phyloP scores from a whole-genome alignment of 805 yeast species.

The Wickerhamiella vanderwaltii region DNA sequence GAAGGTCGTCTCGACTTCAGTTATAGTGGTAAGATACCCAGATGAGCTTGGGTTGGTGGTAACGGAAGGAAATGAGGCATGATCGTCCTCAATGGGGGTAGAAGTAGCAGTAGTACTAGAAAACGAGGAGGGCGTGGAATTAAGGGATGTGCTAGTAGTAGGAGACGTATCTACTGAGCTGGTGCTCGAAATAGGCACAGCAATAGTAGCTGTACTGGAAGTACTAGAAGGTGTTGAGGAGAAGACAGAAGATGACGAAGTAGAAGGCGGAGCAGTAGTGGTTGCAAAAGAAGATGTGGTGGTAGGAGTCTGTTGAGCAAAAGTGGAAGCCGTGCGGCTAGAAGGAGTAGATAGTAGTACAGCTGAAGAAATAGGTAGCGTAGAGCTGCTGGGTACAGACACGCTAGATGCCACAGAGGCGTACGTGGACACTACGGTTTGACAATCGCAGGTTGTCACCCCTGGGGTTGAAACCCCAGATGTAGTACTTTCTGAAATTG shows the following conservation, averaged over 20 bases:
- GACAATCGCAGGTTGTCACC: too few species aligned
- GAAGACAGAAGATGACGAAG: not conserved
- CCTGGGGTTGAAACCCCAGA: too few species aligned
- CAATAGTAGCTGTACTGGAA: not conserved
- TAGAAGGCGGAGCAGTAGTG: not conserved
- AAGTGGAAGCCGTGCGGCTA: not conserved
- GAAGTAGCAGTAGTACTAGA: not conserved
- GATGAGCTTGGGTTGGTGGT: not conserved
- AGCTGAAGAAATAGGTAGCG: too few species aligned
- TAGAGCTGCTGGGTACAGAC: too few species aligned
- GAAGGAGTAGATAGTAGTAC: not conserved
- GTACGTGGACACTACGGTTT: too few species aligned
- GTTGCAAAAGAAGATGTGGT: conserved; percentile 3
- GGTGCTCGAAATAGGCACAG: not conserved
- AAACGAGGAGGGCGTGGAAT: not conserved
- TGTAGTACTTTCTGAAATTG: not conserved
- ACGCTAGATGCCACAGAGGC: too few species aligned
- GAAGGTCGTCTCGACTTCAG: not conserved
- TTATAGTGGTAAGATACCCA: conserved; percentile 1
- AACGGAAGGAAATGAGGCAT: not conserved
- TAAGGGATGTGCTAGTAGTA: not conserved
- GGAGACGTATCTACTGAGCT: not conserved
- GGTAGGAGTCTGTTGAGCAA: not conserved
- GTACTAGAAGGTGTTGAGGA: conserved; percentile 2
- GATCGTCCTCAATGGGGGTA: too few species aligned